A percentile compares a stretch with the other conserved stretches of the same genome.
Conservation (phyloP, 164 flowering plant genomes). For the Nelumbo lutea region DNA sequence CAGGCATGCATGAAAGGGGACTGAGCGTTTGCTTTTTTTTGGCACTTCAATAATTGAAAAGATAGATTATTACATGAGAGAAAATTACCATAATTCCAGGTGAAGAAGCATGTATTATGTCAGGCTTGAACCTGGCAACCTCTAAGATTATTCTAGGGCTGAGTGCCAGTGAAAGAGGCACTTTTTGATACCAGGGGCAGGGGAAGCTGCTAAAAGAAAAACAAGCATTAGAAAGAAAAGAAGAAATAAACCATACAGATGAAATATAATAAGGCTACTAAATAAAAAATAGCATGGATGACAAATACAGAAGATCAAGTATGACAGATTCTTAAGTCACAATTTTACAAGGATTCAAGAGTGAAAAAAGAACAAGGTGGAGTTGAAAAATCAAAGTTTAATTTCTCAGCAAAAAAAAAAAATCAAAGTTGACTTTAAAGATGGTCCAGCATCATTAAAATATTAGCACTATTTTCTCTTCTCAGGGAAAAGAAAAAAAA, state of each 20-base stretch:
- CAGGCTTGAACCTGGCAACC: conserved; percentile 93
- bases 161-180: conserved; percentile 92
- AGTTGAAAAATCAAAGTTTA: not conserved
- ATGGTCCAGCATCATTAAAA: not conserved
- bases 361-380: not conserved
- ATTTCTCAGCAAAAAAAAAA: not conserved
- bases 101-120: conserved; percentile 96
- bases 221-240: conserved; percentile 7
- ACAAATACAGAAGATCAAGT: no score
- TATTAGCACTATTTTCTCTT: no score
- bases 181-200: conserved; percentile 90
- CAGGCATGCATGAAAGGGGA: not conserved
- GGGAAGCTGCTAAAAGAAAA: conserved; percentile 65
- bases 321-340: no score
- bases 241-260: not conserved
- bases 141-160: conserved; percentile 97
- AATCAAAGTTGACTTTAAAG: not conserved
- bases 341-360: no score
- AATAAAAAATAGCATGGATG: not conserved
- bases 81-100: conserved; percentile 87
- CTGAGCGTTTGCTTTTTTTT: not conserved
- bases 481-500: no score
- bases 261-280: not conserved
- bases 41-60: not conserved
- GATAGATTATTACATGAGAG: not conserved